Evolutionary conservation across 1,284 basidiomycete species (phyloP).

Genomic region (Inonotus obliquus): DNA sequence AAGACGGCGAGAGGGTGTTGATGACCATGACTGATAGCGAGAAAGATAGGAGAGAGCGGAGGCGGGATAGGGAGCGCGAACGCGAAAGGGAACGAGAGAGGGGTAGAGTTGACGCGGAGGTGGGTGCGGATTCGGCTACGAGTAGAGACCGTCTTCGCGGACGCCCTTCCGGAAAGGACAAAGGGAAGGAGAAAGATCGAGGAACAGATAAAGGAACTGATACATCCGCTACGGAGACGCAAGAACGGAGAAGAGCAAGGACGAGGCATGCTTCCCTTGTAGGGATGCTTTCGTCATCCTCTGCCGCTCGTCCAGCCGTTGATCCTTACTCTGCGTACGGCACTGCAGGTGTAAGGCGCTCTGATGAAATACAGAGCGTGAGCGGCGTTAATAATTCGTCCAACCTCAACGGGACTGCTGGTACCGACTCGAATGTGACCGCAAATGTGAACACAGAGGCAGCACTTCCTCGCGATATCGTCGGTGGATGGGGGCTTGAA

Average conservation of each 20-base stretch:
- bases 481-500: constrained; percentile 17
- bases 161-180: background rate
- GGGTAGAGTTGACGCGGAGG: too few relatives aligned
- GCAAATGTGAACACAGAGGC: background rate
- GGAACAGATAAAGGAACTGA: constrained; percentile 3
- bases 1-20: background rate
- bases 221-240: constrained; percentile 16
- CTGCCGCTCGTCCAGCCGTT: too few relatives aligned
- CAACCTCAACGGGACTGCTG: too few relatives aligned
- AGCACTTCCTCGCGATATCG: constrained; percentile 3
- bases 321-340: background rate
- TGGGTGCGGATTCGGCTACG: background rate
- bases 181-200: background rate
- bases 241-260: background rate
- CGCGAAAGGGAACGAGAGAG: constrained; percentile 3
- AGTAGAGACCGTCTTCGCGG: constrained; percentile 3
- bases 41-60: constrained; percentile 1
- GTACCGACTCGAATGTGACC: background rate
- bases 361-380: too few relatives aligned
- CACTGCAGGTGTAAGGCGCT: too few relatives aligned
- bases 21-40: background rate
- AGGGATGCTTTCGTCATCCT: background rate
- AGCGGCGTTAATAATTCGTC: too few relatives aligned
- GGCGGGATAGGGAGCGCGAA: background rate
- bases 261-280: background rate